These are phyloP conservation scores for Arabis alpina DNA, from an alignment of 345 rosid species.

Conservation along the genomic window DNA sequence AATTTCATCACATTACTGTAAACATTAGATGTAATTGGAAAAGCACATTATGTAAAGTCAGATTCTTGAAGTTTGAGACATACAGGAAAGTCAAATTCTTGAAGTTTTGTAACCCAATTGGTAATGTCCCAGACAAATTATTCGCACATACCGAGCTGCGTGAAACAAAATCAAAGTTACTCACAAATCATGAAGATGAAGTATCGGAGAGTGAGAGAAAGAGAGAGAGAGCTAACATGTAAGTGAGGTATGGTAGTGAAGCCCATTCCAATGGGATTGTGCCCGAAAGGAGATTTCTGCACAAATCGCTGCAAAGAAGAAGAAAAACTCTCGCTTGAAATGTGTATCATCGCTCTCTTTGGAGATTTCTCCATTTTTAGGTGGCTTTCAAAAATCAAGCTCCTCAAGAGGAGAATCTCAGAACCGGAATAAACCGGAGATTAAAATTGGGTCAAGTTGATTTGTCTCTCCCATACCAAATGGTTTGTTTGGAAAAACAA, in stretches of 20 bases:
- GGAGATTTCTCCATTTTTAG: neutral
- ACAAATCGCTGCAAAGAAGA: constrained; percentile 23
- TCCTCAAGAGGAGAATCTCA: too few relatives aligned
- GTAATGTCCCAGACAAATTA: constrained; percentile 54
- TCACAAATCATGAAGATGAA: neutral
- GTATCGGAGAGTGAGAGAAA: neutral
- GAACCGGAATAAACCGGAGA: too few relatives aligned
- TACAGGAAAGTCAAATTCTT: constrained; percentile 51
- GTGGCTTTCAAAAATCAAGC: too few relatives aligned
- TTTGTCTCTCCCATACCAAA: too few relatives aligned
- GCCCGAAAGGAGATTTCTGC: constrained; percentile 54
- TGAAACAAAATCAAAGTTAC: neutral
- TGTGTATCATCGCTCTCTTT: neutral
- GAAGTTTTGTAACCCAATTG: constrained; percentile 48
- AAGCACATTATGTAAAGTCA: too few relatives aligned
- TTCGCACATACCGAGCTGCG: constrained; percentile 53
- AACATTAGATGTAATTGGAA: neutral
- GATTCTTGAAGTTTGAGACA: too few relatives aligned
- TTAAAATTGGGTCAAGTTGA: too few relatives aligned
- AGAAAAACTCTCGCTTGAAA: neutral
- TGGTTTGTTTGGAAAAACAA: too few relatives aligned
- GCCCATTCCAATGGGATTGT: constrained; percentile 65
- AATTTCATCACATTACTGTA: constrained; percentile 11
- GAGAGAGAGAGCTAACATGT: constrained; percentile 47
- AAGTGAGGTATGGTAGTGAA: constrained; percentile 43